Evolutionary conservation across 768 basidiomycete species (phyloP).

Genomic region (Leccinum truebloodii): DNA sequence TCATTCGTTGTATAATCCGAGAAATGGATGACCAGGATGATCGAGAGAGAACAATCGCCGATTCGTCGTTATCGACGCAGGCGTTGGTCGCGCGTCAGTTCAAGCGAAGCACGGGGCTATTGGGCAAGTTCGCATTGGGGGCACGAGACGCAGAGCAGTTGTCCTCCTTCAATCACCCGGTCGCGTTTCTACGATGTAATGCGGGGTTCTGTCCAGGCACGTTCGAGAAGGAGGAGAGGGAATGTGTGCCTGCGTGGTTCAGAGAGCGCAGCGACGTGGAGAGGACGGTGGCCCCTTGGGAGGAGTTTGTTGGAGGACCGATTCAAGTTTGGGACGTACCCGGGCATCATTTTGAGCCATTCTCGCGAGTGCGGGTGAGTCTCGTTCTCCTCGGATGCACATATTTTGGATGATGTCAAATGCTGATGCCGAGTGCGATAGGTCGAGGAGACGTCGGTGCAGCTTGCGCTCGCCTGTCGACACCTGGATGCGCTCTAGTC

Average conservation of each 20-base stretch:
- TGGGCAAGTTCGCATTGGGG: conserved; percentile 40
- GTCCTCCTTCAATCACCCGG: not conserved
- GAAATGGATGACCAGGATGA: too few relatives aligned
- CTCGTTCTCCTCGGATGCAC: not conserved
- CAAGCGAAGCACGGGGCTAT: conserved; percentile 45
- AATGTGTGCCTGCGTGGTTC: conserved; percentile 52
- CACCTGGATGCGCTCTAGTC: conserved; percentile 11
- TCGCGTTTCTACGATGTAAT: conserved; percentile 55
- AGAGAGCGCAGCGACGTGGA: conserved; percentile 41
- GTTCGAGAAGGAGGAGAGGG: conserved; percentile 18
- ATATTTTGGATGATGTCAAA: not conserved
- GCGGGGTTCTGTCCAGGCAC: conserved; percentile 43
- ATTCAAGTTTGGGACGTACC: conserved; percentile 56
- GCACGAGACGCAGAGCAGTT: conserved; percentile 14
- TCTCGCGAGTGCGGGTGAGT: conserved; percentile 52
- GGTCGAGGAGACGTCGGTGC: conserved; percentile 25
- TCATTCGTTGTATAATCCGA: too few relatives aligned
- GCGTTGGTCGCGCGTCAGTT: conserved; percentile 50
- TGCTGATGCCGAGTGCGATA: conserved; percentile 5
- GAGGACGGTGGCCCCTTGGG: conserved; percentile 47
- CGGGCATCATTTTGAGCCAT: conserved; percentile 66
- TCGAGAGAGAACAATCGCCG: too few relatives aligned
- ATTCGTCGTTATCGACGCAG: too few relatives aligned
- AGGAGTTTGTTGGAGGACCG: conserved; percentile 36
- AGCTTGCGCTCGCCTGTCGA: conserved; percentile 24